Evolutionary conservation across 257 asterid genomes (phyloP).

Genomic region (Forsythia viridissima): DNA sequence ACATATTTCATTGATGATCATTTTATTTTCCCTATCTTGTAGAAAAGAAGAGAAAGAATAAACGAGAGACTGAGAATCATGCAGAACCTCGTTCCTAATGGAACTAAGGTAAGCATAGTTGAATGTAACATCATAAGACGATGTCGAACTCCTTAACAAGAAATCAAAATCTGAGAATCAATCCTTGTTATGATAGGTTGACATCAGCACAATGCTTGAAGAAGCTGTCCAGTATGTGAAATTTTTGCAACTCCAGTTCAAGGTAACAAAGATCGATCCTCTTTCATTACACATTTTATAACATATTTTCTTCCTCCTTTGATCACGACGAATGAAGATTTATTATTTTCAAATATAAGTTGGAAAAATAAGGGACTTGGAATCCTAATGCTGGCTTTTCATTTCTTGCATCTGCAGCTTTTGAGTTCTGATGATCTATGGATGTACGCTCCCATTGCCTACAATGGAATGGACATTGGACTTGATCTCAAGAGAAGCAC

Average conservation of each 20-base stretch:
- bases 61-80: constrained; percentile 51
- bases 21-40: constrained; percentile 17
- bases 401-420: constrained; percentile 33
- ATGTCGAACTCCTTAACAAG: neutral
- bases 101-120: constrained; percentile 42
- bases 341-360: neutral
- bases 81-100: constrained; percentile 54
- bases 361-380: neutral
- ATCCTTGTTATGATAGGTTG: constrained; percentile 33
- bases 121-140: neutral
- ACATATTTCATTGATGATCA: no score
- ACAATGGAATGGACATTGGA: constrained; percentile 65
- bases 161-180: no score
- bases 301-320: neutral
- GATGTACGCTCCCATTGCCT: constrained; percentile 74
- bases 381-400: neutral
- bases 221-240: constrained; percentile 57
- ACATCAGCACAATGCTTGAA: constrained; percentile 65
- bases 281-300: neutral
- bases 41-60: constrained; percentile 57
- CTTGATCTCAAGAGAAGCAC: constrained; percentile 36
- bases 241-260: constrained; percentile 57
- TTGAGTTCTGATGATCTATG: constrained; percentile 73
- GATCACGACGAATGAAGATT: neutral
- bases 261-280: constrained; percentile 30